phyloP scores from a whole-genome alignment of 1,284 basidiomycete species.

The Cutaneotrichosporon sp. region DNA sequence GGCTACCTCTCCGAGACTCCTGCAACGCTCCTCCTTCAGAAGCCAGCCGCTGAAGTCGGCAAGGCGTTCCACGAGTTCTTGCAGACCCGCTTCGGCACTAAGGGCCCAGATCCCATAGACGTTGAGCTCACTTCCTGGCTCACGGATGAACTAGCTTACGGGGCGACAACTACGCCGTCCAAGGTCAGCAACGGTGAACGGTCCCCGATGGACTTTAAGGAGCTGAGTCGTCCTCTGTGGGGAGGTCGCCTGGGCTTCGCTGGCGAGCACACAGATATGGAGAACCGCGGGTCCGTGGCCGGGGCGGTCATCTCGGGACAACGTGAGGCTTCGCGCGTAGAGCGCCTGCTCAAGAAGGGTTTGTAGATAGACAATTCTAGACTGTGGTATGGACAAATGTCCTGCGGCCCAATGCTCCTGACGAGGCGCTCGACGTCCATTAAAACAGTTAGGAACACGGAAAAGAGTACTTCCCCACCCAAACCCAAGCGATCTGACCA shows the following conservation, averaged over 20 bases:
- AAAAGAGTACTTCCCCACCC: too few species aligned
- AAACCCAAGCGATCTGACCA: too few species aligned
- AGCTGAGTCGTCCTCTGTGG: constrained; percentile 50
- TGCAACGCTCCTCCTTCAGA: constrained; percentile 30
- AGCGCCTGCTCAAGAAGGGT: constrained; percentile 26
- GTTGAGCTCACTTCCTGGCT: constrained; percentile 49
- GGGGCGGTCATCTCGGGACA: constrained; percentile 51
- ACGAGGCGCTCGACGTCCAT: too few species aligned
- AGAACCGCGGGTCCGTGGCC: constrained; percentile 51
- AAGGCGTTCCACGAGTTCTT: constrained; percentile 46
- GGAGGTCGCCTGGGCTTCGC: constrained; percentile 52
- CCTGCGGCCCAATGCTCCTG: too few species aligned
- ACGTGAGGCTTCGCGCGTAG: constrained; percentile 48
- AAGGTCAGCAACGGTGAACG: constrained; percentile 44
- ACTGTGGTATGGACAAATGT: too few species aligned
- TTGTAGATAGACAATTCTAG: too few species aligned
- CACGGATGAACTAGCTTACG: constrained; percentile 49
- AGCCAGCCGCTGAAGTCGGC: constrained; percentile 33
- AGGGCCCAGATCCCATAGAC: constrained; percentile 20
- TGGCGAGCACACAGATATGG: constrained; percentile 54
- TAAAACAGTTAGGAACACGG: too few species aligned
- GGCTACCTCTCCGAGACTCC: constrained; percentile 50
- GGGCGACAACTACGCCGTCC: constrained; percentile 53
- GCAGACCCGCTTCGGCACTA: constrained; percentile 27
- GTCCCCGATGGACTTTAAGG: constrained; percentile 51